Conservation (phyloP, 1,284 basidiomycete species). For the Cerrena zonata region DNA sequence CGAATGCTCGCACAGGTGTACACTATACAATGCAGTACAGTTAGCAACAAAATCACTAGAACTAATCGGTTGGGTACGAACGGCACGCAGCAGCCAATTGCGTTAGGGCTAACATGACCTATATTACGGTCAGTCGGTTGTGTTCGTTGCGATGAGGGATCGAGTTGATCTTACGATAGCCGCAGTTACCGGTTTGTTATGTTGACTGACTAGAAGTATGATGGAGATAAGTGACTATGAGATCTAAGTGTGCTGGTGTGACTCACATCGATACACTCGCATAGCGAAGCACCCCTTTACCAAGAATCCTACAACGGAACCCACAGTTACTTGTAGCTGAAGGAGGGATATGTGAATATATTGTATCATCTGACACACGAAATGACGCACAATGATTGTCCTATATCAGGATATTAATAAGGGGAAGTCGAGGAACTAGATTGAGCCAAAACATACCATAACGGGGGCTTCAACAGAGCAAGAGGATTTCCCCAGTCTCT, state of each 20-base stretch:
- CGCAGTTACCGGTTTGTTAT: constrained; percentile 48
- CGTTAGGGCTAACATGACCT: constrained; percentile 33
- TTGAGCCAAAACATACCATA: constrained; percentile 37
- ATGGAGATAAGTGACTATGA: constrained; percentile 6
- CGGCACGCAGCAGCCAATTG: constrained; percentile 37
- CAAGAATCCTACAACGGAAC: constrained; percentile 52
- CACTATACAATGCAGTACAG: background rate
- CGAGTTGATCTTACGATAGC: constrained; percentile 43
- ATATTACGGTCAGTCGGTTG: background rate
- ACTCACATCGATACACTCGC: constrained; percentile 67
- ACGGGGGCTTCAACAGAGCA: constrained; percentile 37
- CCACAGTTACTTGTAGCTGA: constrained; percentile 56
- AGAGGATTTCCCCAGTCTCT: constrained; percentile 44
- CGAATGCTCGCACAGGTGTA: constrained; percentile 38
- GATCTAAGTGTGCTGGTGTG: background rate
- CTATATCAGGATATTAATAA: constrained; percentile 19
- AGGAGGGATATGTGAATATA: background rate
- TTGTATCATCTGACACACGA: background rate
- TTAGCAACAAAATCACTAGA: background rate
- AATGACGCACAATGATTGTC: constrained; percentile 44
- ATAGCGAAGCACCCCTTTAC: constrained; percentile 61
- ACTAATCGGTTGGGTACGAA: too few species aligned
- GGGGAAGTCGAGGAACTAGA: background rate
- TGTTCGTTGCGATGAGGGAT: background rate
- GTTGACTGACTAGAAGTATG: constrained; percentile 47